Base-by-base conservation (phyloP, 2,329 filamentous ascomycete genomes). In the Trichoderma asperellum region DNA sequence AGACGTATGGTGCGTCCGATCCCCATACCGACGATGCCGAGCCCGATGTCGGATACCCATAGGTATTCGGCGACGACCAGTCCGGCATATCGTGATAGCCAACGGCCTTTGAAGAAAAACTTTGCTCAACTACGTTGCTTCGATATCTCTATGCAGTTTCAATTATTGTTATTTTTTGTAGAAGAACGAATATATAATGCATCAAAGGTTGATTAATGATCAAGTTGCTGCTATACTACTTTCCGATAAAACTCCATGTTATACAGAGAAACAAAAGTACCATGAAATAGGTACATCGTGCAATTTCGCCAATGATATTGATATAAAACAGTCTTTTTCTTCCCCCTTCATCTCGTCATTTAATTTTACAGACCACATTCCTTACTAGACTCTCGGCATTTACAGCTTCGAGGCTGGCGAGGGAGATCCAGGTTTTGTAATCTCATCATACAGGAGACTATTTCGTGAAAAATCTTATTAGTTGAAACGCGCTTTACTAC, bases 381-480 rank as follows among this genome's bases (percentile, higher is more conserved):
- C 27, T 24, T 34, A 8, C 29, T 14, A 21, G 2, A 16, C 8
- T 4, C 12, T 37, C 4, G 34, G 11, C 32, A 11, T 16, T 73
- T 81, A 91, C 78, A 91, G 80, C 81, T 91, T 91, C n/a, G 89
- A 87, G 71, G 88, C 88, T 69, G 85, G 83, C 56, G 77, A 80
- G 7, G 88, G 85, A 70, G 84, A 81, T 72, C 91, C 91, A 69
- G 92, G 86, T 70, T 89, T 88, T 21, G 92, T 94, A 77, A 96
- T 96, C 80, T 96, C 92, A 75, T 95, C 92, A 82, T 97, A 97
- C 62, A 97, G 82, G 74, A 97, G 82, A 64, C 91, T 96, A 71
- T 35, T 34, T 40, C 24, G 24, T 12, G 10, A 7, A n/a, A 4
- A 34, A 49, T 7, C 40, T 10, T 10, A 34, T 65, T 24, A 65